Evolutionary conservation across 1,284 basidiomycete genomes (phyloP), one percentile per base, ranked within the genome.

Genomic region (Ceratobasidium sp.): DNA sequence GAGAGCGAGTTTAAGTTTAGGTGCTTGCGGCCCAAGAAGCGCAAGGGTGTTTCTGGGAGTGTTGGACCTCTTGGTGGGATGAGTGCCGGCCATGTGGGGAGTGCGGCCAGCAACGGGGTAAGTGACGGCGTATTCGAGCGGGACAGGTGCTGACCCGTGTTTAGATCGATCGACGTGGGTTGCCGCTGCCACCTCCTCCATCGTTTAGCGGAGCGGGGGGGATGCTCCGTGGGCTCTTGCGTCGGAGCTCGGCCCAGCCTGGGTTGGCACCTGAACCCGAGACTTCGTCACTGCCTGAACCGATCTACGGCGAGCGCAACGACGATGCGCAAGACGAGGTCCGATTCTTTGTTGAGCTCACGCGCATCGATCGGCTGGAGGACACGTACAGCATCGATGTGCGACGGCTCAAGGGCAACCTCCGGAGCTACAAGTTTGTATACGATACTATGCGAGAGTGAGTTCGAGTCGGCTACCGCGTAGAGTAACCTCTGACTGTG

Each of bases 371-470:
- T 80, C 87, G 94, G 74, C 83, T 97, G 78, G 91, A 90, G 76
- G 92, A 92, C 77, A 92, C 93, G 53, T 94, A 91, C 79, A 90
- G 90, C 79, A 83, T 98, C 76, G 95, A 96, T 82, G 91, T 97
- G 80, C 88, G 95, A 76, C 83, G 95, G 75, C 80, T 96, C 78
- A 95, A 95, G 81, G 95, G 95, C n/a, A 91, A 92, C 78, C 83
- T 96, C 77, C 88, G 93, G 83, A 94, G 91, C 80, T 98, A 95
- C 84, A 95, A 95, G 82, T 95, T 92, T 80, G 85, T 97, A 80
- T 96, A 97, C 80, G 92, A 96, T 83, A 90, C 88, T 71, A 83
- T 95, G 78, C 85, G 93, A 84, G 87, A 91, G 93, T 95, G 80
- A 79, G 93, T 89, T 12, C 2, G 33, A 36, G 36, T 33, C 36